Conservation (phyloP, 192 early-diverging fungal genomes). For the Coemansia sp. region DNA sequence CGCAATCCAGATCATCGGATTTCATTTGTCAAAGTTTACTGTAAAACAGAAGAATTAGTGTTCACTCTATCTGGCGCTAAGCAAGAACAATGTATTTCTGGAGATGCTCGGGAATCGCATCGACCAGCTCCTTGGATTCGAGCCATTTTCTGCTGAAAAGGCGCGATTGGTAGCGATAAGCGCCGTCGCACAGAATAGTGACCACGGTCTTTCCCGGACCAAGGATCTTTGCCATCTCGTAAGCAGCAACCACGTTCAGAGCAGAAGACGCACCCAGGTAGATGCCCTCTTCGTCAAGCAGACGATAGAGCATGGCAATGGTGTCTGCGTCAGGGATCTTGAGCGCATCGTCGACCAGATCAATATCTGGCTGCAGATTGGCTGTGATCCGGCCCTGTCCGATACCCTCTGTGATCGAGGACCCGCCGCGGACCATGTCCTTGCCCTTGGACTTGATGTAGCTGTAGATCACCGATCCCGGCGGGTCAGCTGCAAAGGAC, state of each 20-base stretch:
- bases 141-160: slow-evolving; percentile 86
- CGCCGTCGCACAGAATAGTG: slow-evolving; percentile 89
- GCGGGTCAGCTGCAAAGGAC: slow-evolving; percentile 88
- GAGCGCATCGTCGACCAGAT: slow-evolving; percentile 81
- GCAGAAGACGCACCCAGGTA: slow-evolving; percentile 92
- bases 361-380: slow-evolving; percentile 80
- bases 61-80: slow-evolving; percentile 13
- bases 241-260: slow-evolving; percentile 90
- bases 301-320: slow-evolving; percentile 83
- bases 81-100: slow-evolving; percentile 81
- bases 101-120: slow-evolving; percentile 80
- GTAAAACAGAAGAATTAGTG: not conserved
- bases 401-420: slow-evolving; percentile 94
- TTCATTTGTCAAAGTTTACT: not conserved
- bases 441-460: slow-evolving; percentile 74
- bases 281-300: slow-evolving; percentile 93
- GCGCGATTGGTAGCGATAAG: slow-evolving; percentile 80
- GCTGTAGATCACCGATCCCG: slow-evolving; percentile 87
- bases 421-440: slow-evolving; percentile 70
- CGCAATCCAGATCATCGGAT: not conserved
- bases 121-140: slow-evolving; percentile 77
- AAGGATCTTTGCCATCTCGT: slow-evolving; percentile 82
- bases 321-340: slow-evolving; percentile 79
- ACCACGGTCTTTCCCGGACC: slow-evolving; percentile 80
- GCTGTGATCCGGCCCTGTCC: slow-evolving; percentile 93